A percentile compares a stretch with the other conserved stretches of the same genome.
These are phyloP conservation scores for Plasmodium vivax DNA, from an alignment of 169 alveolate species.

Conservation along the genomic window DNA sequence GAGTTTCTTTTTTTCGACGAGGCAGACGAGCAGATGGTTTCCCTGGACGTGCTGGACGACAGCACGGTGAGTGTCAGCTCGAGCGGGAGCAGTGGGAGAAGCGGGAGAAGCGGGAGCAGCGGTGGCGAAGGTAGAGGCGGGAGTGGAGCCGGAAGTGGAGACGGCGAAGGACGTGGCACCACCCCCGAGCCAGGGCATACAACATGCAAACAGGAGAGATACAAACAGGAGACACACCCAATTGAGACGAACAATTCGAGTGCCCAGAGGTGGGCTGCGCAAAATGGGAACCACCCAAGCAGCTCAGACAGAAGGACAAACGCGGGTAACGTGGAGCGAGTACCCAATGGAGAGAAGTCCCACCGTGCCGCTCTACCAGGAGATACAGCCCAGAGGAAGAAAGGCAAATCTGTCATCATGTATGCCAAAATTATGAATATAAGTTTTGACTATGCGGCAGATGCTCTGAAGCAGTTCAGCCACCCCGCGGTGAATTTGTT, in stretches of 20 bases:
- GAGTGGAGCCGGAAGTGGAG: neutral
- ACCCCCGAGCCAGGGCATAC: neutral
- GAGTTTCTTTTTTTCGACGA: constrained; percentile 14
- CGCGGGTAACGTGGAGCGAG: neutral
- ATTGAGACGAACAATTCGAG: neutral
- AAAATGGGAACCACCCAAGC: neutral
- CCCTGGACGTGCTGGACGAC: constrained; percentile 4
- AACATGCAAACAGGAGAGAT: neutral
- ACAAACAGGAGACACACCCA: neutral
- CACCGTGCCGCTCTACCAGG: neutral
- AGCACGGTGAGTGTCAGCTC: neutral
- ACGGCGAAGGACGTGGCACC: neutral
- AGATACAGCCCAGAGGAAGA: neutral
- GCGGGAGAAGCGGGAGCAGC: neutral
- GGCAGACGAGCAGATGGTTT: constrained; percentile 2
- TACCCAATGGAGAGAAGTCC: neutral
- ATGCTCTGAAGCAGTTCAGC: constrained; percentile 15
- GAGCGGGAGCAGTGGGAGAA: neutral
- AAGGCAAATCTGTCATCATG: neutral
- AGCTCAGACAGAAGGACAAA: neutral
- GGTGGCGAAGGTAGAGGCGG: neutral
- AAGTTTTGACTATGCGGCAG: constrained; percentile 11
- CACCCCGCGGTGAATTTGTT: constrained; percentile 32
- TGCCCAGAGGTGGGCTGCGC: neutral
- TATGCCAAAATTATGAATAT: constrained; percentile 30